Base-by-base conservation (phyloP, 176 grass and related monocot species). In the Aegilops umbellulata region DNA sequence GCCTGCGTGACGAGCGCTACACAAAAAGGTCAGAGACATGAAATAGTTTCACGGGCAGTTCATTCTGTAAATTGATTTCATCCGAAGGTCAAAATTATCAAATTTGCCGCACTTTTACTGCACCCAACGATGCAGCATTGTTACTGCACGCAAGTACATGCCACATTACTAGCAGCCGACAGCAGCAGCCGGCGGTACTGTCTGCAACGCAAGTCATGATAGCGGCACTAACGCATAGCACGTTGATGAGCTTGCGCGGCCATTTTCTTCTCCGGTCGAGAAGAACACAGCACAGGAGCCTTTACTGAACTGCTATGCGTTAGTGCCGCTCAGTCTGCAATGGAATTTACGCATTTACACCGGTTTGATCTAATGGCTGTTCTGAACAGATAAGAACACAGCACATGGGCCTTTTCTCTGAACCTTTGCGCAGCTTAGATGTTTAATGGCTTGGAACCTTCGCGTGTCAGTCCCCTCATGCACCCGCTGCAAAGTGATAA, bases 391-490 rank as follows among this genome's bases (percentile, higher is more conserved):
- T 2, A 47, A 47, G 23, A 17, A 23, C 9, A 44, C 11, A 44
- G 42, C 71, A 73, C 39, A 58, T 44, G 88, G 20, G 8, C 57
- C 69, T 36, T 55, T 27, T 69, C n/a, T 77, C 65, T 75, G 69
- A 82, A 86, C 42, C 74, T 89, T 83, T 65, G 26, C 11, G 9
- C 7, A 31, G 6, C 27, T 91, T 84, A n/a, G n/a, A n/a, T n/a
- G 77, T 88, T 82, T 85, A 86, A 85, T 67, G 63, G 64, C 66
- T 39, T 69, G 89, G 85, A 91, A 91, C 85, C 85, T 91, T 91
- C 89, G 30, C 79, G 44, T 84, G 89, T 87, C 80, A 84, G 76
- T 51, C 47, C 47, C 49, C 47, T 74, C 64, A 38, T 9, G 74
- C 64, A 51, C 3, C n/a, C 14, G 27, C 65, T 63, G 17, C 44